phyloP scores from a whole-genome alignment of 228 moss, liverwort and hornwort species.

The Sphagnum magellanicum region DNA sequence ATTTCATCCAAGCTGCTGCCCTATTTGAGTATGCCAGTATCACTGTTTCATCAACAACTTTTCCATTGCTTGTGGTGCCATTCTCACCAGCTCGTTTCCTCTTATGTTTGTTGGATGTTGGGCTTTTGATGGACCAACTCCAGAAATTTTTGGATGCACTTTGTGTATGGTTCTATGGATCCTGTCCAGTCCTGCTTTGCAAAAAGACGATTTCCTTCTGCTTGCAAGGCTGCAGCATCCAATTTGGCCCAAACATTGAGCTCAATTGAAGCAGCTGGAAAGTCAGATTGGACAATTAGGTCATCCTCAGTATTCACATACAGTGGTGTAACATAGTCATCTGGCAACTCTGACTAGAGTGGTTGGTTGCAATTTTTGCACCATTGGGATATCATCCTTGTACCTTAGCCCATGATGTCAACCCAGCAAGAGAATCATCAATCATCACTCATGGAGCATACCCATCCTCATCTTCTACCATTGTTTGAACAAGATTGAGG shows the following conservation, averaged over 20 bases:
- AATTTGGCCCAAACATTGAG: conserved; percentile 18
- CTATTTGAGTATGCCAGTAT: conserved; percentile 49
- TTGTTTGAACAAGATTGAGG: conserved; percentile 44
- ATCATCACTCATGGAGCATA: conserved; percentile 44
- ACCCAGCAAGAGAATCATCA: conserved; percentile 41
- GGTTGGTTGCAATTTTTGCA: conserved; percentile 46
- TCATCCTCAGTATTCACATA: conserved; percentile 51
- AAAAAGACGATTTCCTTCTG: conserved; percentile 42
- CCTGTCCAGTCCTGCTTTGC: conserved; percentile 41
- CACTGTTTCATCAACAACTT: conserved; percentile 34
- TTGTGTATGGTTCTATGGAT: conserved; percentile 41
- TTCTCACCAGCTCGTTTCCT: conserved; percentile 28
- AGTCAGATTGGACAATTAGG: conserved; percentile 27
- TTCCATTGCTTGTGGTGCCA: conserved; percentile 16
- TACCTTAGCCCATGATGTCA: conserved; percentile 35
- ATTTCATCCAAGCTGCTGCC: conserved; percentile 48
- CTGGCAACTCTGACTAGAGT: conserved; percentile 41
- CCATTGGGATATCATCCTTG: conserved; percentile 35
- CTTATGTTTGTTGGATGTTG: conserved; percentile 11
- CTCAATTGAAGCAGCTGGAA: conserved; percentile 5
- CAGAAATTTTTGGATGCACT: conserved; percentile 33
- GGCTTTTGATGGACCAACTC: conserved; percentile 15
- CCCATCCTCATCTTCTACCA: conserved; percentile 48
- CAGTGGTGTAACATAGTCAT: conserved; percentile 42
- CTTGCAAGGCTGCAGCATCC: conserved; percentile 31